phyloP scores from a whole-genome alignment of 225 moss, liverwort and hornwort species.

The Thuidium tamariscinum region DNA sequence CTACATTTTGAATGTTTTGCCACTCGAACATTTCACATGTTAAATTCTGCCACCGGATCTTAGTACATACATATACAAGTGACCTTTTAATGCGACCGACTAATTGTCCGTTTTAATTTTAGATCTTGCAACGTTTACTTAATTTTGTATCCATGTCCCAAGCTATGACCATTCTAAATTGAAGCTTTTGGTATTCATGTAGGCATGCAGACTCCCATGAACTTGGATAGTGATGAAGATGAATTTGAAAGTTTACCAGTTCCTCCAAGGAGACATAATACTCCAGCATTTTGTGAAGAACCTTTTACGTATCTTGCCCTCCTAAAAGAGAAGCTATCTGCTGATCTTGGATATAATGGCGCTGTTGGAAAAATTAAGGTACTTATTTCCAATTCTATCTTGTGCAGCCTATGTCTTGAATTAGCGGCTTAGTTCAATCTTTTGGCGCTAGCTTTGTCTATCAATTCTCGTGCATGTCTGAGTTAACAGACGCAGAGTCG shows the following conservation, averaged over 20 bases:
- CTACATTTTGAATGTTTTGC: not conserved
- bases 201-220: constrained; percentile 31
- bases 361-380: constrained; percentile 77
- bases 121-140: not conserved
- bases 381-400: not conserved
- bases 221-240: constrained; percentile 49
- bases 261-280: not conserved
- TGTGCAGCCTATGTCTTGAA: not conserved
- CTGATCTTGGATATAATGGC: not conserved
- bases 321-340: constrained; percentile 40
- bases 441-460: not conserved
- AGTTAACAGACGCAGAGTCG: not conserved
- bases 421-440: not conserved
- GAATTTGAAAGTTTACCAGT: not conserved
- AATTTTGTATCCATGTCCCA: not conserved
- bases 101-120: not conserved
- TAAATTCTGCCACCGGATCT: not conserved
- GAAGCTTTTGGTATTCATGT: not conserved
- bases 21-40: not conserved
- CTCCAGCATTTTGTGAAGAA: constrained; percentile 16
- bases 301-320: constrained; percentile 74
- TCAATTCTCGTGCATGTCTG: not conserved
- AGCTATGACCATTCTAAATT: not conserved
- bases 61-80: not conserved
- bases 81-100: not conserved